phyloP scores from a whole-genome alignment of 441 rosid species.

The Syzygium syzygioides region DNA sequence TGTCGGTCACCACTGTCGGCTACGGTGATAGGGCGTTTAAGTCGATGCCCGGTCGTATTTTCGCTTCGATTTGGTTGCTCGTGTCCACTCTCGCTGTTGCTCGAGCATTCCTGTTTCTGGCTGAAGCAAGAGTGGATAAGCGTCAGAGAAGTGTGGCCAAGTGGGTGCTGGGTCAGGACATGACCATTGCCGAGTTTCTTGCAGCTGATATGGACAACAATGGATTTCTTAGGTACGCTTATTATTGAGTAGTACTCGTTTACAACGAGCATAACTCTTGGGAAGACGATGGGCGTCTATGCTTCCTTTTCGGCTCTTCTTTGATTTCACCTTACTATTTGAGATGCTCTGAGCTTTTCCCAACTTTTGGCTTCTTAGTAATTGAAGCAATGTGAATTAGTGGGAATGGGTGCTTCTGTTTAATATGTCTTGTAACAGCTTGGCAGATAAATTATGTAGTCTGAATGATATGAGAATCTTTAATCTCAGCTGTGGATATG shows the following conservation, averaged over 20 bases:
- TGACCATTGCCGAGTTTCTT: conserved; percentile 89
- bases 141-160: conserved; percentile 72
- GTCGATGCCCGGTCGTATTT: conserved; percentile 61
- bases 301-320: neutral
- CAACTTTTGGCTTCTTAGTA: neutral
- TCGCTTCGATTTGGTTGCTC: conserved; percentile 87
- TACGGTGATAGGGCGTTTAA: conserved; percentile 76
- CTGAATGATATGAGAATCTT: neutral
- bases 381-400: neutral
- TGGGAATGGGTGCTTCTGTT: neutral
- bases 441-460: neutral
- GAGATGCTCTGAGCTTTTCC: neutral
- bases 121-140: conserved; percentile 90
- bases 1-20: conserved; percentile 95
- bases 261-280: neutral
- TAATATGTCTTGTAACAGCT: neutral
- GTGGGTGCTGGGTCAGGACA: conserved; percentile 76
- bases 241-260: neutral
- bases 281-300: neutral
- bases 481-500: neutral
- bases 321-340: neutral
- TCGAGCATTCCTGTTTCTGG: conserved; percentile 69
- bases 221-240: conserved; percentile 68
- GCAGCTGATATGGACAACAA: conserved; percentile 85
- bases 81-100: conserved; percentile 86